Percentiles rank a stretch among this genome's conserved stretches.
phyloP scores from a whole-genome alignment of 2,329 filamentous ascomycete genomes.

The Cercospora zeae-maydis region DNA sequence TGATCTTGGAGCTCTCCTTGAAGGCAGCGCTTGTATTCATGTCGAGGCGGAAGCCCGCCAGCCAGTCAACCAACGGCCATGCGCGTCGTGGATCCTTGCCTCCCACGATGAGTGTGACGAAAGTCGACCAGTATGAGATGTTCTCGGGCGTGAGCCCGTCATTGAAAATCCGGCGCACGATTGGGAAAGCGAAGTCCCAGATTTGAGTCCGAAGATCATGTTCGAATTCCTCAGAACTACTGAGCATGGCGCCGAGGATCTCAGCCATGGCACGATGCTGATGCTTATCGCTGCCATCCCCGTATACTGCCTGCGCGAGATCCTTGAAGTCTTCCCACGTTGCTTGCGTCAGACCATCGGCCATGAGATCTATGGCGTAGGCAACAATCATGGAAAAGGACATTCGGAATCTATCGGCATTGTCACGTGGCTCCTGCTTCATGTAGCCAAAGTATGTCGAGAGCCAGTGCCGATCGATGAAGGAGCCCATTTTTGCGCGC shows the following conservation, averaged over 20 bases:
- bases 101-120: constrained; percentile 82
- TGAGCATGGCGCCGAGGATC: constrained; percentile 81
- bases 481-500: constrained; percentile 72
- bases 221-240: constrained; percentile 74
- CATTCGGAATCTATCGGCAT: constrained; percentile 82
- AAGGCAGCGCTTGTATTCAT: constrained; percentile 96
- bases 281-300: constrained; percentile 93
- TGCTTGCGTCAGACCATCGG: constrained; percentile 70
- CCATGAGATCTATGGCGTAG: constrained; percentile 85
- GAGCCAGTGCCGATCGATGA: constrained; percentile 82
- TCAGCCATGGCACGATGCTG: constrained; percentile 94
- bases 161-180: constrained; percentile 80
- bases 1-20: constrained; percentile 96
- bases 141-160: constrained; percentile 94
- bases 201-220: constrained; percentile 68
- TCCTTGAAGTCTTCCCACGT: constrained; percentile 87
- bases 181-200: constrained; percentile 87
- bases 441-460: constrained; percentile 84
- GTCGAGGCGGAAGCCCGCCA: constrained; percentile 83
- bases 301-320: constrained; percentile 72
- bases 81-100: constrained; percentile 84
- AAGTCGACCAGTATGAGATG: constrained; percentile 89
- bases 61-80: constrained; percentile 78
- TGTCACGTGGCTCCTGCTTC: constrained; percentile 91
- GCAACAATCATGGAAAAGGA: constrained; percentile 81